Evolutionary conservation across 1,139 yeast genomes (phyloP), one percentile per base, ranked within the genome.

Genomic region (Diutina pseudorugosa): DNA sequence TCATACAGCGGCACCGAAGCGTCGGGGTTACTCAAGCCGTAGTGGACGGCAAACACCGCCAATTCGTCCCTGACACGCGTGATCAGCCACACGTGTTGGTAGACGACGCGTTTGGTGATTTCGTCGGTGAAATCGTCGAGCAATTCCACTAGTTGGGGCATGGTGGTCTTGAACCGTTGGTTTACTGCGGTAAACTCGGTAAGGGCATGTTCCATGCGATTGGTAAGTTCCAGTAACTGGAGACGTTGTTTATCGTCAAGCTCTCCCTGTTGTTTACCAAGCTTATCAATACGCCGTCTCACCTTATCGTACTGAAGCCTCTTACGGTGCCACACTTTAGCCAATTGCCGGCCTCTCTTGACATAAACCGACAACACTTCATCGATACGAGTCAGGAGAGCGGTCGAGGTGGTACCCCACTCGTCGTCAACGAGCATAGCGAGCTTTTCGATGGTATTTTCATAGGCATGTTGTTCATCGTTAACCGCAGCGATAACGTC

Each of bases 51-150:
- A 56, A 66, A 76, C 56, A 71, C 66, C 19, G 58, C 52, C 41
- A 76, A 54, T 14, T 67, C 65, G 2, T 60, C 57, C 33, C 61
- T 55, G 18, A 76, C 61, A 14, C 65, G 62, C 19, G 63, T 59
- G 52, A 64, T 66, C 2, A 72, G 65, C 16, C 66, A 66, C 21
- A 61, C 51, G 53, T 72, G 68, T 58, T 71, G 63, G 60, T 68
- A 63, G 55, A 75, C 33, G 51, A 65, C 55, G 58, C 67, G 64
- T 53, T 71, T 65, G 5, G 76, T 64, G 12, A 78, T 55, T 50
- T 66, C 65, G 50, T 72, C 77, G 16, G 80, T 65, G 57, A 79
- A 79, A 61, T 80, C 84, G 40, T 80, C 80, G 54, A 80, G 62
- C 45, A 72, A 67, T 7, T 69, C 62, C 51, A 77, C 62, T 3